Conservation (phyloP, 75 land plant genomes). For the Picea glauca region DNA sequence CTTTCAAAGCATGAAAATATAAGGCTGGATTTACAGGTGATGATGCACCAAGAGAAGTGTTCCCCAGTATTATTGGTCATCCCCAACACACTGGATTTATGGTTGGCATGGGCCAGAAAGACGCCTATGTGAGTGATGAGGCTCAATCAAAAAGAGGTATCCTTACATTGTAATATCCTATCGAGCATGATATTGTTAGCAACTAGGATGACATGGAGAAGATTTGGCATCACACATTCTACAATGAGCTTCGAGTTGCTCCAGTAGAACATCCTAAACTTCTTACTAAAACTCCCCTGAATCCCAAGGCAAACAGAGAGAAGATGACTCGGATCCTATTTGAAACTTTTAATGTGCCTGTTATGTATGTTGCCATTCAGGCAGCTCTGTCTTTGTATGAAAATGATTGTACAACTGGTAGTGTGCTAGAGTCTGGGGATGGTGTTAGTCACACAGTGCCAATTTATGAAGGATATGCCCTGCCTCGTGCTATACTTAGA, state of each 20-base stretch:
- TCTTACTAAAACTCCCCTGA: constrained; percentile 47
- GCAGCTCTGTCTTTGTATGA: constrained; percentile 48
- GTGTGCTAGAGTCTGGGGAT: constrained; percentile 41
- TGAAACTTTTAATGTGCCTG: not conserved
- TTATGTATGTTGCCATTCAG: too few relatives aligned
- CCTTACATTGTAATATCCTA: constrained; percentile 51
- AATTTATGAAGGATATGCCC: too few relatives aligned
- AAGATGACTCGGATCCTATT: constrained; percentile 10
- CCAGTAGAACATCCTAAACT: constrained; percentile 59
- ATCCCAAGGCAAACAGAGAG: constrained; percentile 40
- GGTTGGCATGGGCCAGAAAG: not conserved
- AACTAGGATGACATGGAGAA: constrained; percentile 47
- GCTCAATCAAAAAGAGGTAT: constrained; percentile 22
- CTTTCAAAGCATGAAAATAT: too few relatives aligned
- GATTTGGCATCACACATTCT: too few relatives aligned
- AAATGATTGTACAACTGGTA: constrained; percentile 49
- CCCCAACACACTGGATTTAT: too few relatives aligned
- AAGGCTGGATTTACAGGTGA: too few relatives aligned
- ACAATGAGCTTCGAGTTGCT: constrained; percentile 31
- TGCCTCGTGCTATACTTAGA: constrained; percentile 28
- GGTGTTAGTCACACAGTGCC: too few relatives aligned
- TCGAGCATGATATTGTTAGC: constrained; percentile 40
- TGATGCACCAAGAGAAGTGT: too few relatives aligned
- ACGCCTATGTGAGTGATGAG: too few relatives aligned
- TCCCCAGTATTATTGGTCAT: too few relatives aligned